phyloP scores from a whole-genome alignment of 257 asterid genomes.

The Solanum appendiculatum region DNA sequence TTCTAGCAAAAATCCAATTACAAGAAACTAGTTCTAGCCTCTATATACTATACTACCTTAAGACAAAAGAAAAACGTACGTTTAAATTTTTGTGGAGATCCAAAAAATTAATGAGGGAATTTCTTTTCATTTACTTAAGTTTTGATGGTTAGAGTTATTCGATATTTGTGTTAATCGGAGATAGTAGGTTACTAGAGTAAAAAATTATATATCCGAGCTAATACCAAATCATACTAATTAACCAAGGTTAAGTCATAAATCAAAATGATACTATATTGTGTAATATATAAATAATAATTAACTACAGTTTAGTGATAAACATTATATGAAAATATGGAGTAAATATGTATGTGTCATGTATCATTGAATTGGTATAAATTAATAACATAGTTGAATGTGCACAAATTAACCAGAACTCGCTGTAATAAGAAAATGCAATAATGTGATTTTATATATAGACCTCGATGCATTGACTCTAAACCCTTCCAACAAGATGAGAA shows the following conservation, averaged over 20 bases:
- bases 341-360: too few relatives aligned
- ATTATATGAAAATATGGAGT: too few relatives aligned
- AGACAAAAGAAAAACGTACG: background rate
- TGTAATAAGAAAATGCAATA: background rate
- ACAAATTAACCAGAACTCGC: background rate
- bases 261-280: too few relatives aligned
- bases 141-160: accelerated
- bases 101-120: background rate
- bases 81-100: background rate
- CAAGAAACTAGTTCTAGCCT: background rate
- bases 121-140: background rate
- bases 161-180: background rate
- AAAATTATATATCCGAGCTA: too few relatives aligned
- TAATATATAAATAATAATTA: too few relatives aligned
- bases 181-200: too few relatives aligned
- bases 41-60: background rate
- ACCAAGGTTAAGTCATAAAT: too few relatives aligned
- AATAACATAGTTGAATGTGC: too few relatives aligned
- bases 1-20: background rate
- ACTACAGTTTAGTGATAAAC: background rate
- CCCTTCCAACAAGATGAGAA: background rate
- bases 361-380: background rate
- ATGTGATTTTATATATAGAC: background rate
- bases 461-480: background rate
- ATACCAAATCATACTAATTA: too few relatives aligned